These are phyloP conservation scores for Penicillium sp. DNA, from an alignment of 2,329 filamentous ascomycete genomes.

Conservation along the genomic window DNA sequence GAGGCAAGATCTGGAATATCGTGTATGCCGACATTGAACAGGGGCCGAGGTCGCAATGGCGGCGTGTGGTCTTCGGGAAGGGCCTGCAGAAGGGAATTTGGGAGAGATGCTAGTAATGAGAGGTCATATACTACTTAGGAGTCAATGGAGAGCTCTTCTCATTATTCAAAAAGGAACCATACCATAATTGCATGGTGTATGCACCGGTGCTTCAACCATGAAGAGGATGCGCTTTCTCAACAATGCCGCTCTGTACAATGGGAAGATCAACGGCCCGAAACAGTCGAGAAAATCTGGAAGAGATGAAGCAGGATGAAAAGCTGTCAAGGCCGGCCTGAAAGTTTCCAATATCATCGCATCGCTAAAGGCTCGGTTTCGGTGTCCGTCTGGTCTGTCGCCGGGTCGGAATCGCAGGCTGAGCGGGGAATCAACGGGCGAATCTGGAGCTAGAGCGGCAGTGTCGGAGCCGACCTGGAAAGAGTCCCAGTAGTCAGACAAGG, in stretches of 20 bases:
- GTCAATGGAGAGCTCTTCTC: not conserved
- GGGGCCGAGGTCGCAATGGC: slow-evolving; percentile 63
- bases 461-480: slow-evolving; percentile 37
- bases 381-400: slow-evolving; percentile 40
- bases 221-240: slow-evolving; percentile 84
- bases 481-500: slow-evolving; percentile 78
- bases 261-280: slow-evolving; percentile 88
- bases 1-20: slow-evolving; percentile 78
- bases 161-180: slow-evolving; percentile 20
- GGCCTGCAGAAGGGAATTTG: slow-evolving; percentile 64
- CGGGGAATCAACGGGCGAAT: slow-evolving; percentile 52
- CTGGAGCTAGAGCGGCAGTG: slow-evolving; percentile 35
- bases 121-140: slow-evolving; percentile 72
- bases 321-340: slow-evolving; percentile 58
- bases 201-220: slow-evolving; percentile 78
- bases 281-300: slow-evolving; percentile 69
- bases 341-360: slow-evolving; percentile 40
- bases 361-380: slow-evolving; percentile 38
- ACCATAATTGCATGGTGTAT: slow-evolving; percentile 86
- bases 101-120: slow-evolving; percentile 86
- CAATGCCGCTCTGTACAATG: slow-evolving; percentile 79
- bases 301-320: slow-evolving; percentile 81
- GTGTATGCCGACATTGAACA: slow-evolving; percentile 92
- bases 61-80: slow-evolving; percentile 59
- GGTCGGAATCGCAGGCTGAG: slow-evolving; percentile 49